phyloP scores from a whole-genome alignment of 257 asterid genomes.

The Thymus mandschuricus region DNA sequence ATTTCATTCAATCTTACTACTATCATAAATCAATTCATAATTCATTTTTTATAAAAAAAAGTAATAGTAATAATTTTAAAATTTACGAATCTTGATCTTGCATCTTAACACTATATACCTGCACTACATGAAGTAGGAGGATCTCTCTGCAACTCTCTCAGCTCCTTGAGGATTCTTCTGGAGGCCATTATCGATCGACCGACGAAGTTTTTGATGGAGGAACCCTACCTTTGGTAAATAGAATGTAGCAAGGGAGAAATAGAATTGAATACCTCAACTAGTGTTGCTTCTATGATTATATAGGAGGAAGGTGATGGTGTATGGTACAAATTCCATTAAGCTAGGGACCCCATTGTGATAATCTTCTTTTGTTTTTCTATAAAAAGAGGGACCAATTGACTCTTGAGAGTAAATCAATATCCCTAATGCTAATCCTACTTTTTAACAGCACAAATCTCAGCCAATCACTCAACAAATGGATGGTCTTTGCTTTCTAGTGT shows the following conservation, averaged over 20 bases:
- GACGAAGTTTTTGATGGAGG: not conserved
- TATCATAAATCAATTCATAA: too few relatives aligned
- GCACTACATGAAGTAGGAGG: conserved; percentile 97
- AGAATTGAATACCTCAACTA: conserved; percentile 26
- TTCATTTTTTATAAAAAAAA: not conserved
- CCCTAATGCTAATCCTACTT: conserved; percentile 19
- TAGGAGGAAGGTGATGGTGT: conserved; percentile 29
- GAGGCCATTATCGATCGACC: conserved; percentile 58
- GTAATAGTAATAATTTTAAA: too few relatives aligned
- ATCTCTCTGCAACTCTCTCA: conserved; percentile 84
- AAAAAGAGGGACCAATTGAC: conserved; percentile 32
- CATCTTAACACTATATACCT: conserved; percentile 41
- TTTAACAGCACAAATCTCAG: conserved; percentile 30
- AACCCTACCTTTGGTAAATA: not conserved
- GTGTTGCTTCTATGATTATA: conserved; percentile 33
- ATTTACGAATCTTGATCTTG: not conserved
- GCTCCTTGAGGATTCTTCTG: conserved; percentile 83
- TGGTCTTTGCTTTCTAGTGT: not conserved
- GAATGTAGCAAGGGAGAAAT: conserved; percentile 6
- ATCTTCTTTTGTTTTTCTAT: not conserved
- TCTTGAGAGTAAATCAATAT: conserved; percentile 9
- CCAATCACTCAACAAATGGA: conserved; percentile 10
- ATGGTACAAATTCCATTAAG: conserved; percentile 51
- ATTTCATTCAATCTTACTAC: not conserved
- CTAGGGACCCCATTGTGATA: conserved; percentile 18